A percentile compares a stretch with the other conserved stretches of the same genome.
Evolutionary conservation across 2,329 filamentous ascomycete genomes (phyloP).

Genomic region (Xylariales sp.): DNA sequence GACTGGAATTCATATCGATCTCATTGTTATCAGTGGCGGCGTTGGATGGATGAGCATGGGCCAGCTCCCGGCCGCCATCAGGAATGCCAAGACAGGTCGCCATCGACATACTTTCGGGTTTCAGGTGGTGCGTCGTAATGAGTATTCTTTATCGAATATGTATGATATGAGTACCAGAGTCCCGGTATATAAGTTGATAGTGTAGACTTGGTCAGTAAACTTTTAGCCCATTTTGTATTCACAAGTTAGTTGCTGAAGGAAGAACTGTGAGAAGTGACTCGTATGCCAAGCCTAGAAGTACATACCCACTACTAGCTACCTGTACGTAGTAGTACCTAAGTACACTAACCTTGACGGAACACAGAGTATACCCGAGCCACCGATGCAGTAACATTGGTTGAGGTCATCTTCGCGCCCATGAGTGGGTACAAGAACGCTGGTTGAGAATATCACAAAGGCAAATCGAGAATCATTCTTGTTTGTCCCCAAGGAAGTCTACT

Average conservation of each 20-base stretch:
- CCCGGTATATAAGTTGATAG: neutral
- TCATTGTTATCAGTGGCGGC: constrained; percentile 10
- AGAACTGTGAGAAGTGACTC: neutral
- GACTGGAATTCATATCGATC: constrained; percentile 2
- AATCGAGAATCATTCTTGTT: neutral
- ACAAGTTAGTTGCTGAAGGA: neutral
- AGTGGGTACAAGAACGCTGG: neutral
- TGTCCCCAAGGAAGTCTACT: neutral
- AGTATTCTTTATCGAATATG: neutral
- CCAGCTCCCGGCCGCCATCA: neutral
- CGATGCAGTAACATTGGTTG: constrained; percentile 7
- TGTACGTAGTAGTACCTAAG: neutral
- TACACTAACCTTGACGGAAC: constrained; percentile 1
- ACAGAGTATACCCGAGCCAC: constrained; percentile 12
- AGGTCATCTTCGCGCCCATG: neutral
- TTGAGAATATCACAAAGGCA: constrained; percentile 1
- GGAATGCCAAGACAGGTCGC: constrained; percentile 3
- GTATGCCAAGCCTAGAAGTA: neutral
- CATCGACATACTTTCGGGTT: constrained; percentile 28
- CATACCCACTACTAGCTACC: neutral
- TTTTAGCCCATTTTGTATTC: too few species aligned
- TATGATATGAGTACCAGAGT: constrained; percentile 12
- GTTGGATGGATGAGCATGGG: constrained; percentile 1
- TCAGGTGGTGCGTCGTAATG: constrained; percentile 27
- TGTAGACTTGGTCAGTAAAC: neutral